These are phyloP conservation scores for Iris pallida DNA, from an alignment of 116 monocot species.

Conservation along the genomic window DNA sequence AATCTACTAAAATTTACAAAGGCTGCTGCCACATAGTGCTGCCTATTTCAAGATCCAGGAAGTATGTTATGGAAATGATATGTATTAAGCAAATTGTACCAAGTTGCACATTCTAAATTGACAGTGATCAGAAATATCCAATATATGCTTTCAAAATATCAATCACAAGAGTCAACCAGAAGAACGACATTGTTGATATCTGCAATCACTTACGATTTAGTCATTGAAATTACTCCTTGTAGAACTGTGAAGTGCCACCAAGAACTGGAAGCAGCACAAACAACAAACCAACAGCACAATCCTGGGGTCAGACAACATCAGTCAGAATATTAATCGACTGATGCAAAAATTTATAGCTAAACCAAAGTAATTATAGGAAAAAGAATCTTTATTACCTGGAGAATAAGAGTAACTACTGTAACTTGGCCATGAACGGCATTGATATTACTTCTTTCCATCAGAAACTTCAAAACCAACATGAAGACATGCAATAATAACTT, in stretches of 20 bases:
- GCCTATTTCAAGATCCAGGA: too few relatives aligned
- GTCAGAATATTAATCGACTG: neutral
- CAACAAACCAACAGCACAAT: slow-evolving; percentile 95
- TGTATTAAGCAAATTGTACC: too few relatives aligned
- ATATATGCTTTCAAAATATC: too few relatives aligned
- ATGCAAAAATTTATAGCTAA: neutral
- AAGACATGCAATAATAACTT: neutral
- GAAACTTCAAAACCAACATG: slow-evolving; percentile 77
- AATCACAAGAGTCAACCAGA: too few relatives aligned
- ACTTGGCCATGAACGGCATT: slow-evolving; percentile 96
- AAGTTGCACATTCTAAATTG: too few relatives aligned
- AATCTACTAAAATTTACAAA: too few relatives aligned
- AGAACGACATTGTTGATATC: too few relatives aligned
- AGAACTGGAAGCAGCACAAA: slow-evolving; percentile 95
- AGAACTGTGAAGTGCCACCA: slow-evolving; percentile 79
- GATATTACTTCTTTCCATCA: slow-evolving; percentile 88
- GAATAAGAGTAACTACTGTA: slow-evolving; percentile 88
- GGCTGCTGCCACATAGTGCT: too few relatives aligned
- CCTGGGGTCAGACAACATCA: slow-evolving; percentile 26
- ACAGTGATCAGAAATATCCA: too few relatives aligned
- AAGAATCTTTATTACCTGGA: slow-evolving; percentile 50
- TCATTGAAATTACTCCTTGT: slow-evolving; percentile 87
- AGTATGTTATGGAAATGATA: too few relatives aligned
- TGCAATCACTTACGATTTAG: slow-evolving; percentile 65
- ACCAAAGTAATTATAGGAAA: neutral